These are phyloP conservation scores for Postia placenta DNA, from an alignment of 768 basidiomycete species.

Conservation along the genomic window DNA sequence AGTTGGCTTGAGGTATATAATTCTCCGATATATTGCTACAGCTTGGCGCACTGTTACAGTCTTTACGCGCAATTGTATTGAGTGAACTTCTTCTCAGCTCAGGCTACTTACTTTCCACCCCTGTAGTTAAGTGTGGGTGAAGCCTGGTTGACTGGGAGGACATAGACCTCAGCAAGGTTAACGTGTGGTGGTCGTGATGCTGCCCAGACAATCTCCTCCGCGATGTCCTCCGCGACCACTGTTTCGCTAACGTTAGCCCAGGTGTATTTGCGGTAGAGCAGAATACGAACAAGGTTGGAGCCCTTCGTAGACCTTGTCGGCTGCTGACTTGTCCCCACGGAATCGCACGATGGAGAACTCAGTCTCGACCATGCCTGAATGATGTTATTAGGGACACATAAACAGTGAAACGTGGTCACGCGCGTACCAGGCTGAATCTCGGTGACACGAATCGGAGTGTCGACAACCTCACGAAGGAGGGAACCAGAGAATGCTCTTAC, in stretches of 20 bases:
- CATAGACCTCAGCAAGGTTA: conserved; percentile 77
- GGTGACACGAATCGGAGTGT: conserved; percentile 88
- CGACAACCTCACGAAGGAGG: conserved; percentile 81
- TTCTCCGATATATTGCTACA: conserved; percentile 5
- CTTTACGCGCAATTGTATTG: not conserved
- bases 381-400: not conserved
- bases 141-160: conserved; percentile 80
- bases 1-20: not conserved
- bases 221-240: conserved; percentile 85
- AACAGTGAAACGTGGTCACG: not conserved
- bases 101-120: conserved; percentile 29
- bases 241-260: not conserved
- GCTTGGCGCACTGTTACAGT: not conserved
- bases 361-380: conserved; percentile 76
- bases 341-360: conserved; percentile 91
- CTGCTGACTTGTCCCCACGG: conserved; percentile 75
- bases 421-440: conserved; percentile 84
- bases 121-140: conserved; percentile 58
- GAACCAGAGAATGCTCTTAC: conserved; percentile 83
- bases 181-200: conserved; percentile 90
- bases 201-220: conserved; percentile 97
- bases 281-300: conserved; percentile 70
- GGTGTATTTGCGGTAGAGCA: not conserved
- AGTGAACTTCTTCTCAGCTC: not conserved
- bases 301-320: conserved; percentile 89